Evolutionary conservation across 2,329 filamentous ascomycete species (phyloP).

Genomic region (Colletotrichum horii): DNA sequence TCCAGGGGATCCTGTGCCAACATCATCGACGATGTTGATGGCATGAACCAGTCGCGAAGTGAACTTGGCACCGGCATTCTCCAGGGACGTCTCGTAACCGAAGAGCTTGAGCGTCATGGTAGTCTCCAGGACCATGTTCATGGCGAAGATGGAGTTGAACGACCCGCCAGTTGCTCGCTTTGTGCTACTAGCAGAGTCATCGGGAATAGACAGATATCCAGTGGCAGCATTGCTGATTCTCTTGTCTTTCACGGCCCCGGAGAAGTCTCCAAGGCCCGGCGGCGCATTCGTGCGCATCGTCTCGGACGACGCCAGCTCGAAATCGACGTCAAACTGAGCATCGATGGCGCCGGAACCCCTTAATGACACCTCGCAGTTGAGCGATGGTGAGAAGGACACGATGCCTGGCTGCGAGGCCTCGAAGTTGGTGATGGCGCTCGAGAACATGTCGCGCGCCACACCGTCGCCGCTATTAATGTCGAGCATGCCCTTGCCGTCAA

Average conservation of each 20-base stretch:
- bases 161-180: background rate
- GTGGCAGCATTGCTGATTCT: background rate
- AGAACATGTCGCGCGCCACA: background rate
- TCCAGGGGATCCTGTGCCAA: background rate
- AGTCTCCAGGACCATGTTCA: background rate
- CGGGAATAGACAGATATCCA: background rate
- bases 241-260: background rate
- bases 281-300: background rate
- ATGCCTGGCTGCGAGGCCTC: background rate
- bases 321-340: background rate
- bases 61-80: background rate
- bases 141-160: background rate
- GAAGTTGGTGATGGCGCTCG: background rate
- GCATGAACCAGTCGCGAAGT: background rate
- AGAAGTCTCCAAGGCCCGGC: background rate
- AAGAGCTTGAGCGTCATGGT: background rate
- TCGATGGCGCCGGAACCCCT: background rate
- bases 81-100: background rate
- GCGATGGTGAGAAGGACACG: background rate
- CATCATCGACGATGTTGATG: background rate
- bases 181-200: background rate
- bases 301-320: background rate
- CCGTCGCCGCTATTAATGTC: background rate
- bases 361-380: background rate
- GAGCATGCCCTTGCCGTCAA: background rate